Percentiles rank a stretch among this genome's conserved stretches.
phyloP scores from a whole-genome alignment of 2,329 filamentous ascomycete species.

The Fonsecaea pedrosoi region DNA sequence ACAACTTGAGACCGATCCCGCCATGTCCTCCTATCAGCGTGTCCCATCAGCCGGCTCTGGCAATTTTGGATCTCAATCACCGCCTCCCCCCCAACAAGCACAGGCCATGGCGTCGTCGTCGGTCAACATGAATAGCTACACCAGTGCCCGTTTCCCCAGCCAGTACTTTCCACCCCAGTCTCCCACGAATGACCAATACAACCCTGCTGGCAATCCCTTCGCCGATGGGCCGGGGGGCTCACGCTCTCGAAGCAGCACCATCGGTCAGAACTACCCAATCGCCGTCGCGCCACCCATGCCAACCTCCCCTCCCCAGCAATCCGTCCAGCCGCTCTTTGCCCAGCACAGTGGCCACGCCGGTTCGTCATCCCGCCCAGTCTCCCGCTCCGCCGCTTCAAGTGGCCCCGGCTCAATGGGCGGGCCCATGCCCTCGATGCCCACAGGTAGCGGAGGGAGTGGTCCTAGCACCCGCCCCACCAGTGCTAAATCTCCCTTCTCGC shows the following conservation, averaged over 20 bases:
- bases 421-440: slow-evolving; percentile 26
- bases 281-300: slow-evolving; percentile 33
- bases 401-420: slow-evolving; percentile 13
- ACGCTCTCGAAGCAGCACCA: slow-evolving; percentile 39
- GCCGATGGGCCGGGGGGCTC: slow-evolving; percentile 18
- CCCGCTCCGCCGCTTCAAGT: slow-evolving; percentile 22
- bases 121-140: slow-evolving; percentile 15
- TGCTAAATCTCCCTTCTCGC: slow-evolving; percentile 38
- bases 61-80: slow-evolving; percentile 23
- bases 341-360: slow-evolving; percentile 35
- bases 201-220: slow-evolving; percentile 26
- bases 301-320: slow-evolving; percentile 30
- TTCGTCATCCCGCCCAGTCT: slow-evolving; percentile 35
- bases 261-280: slow-evolving; percentile 38
- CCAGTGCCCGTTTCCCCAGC: slow-evolving; percentile 34
- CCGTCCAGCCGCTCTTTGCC: slow-evolving; percentile 36
- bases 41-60: slow-evolving; percentile 22
- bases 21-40: slow-evolving; percentile 30
- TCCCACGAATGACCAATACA: slow-evolving; percentile 27
- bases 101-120: slow-evolving; percentile 8
- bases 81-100: slow-evolving; percentile 18
- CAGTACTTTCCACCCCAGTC: slow-evolving; percentile 34
- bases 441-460: slow-evolving; percentile 18
- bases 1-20: slow-evolving; percentile 12
- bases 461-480: slow-evolving; percentile 33